Conservation (phyloP, 1,284 basidiomycete species). For the Omphalotus olearius region DNA sequence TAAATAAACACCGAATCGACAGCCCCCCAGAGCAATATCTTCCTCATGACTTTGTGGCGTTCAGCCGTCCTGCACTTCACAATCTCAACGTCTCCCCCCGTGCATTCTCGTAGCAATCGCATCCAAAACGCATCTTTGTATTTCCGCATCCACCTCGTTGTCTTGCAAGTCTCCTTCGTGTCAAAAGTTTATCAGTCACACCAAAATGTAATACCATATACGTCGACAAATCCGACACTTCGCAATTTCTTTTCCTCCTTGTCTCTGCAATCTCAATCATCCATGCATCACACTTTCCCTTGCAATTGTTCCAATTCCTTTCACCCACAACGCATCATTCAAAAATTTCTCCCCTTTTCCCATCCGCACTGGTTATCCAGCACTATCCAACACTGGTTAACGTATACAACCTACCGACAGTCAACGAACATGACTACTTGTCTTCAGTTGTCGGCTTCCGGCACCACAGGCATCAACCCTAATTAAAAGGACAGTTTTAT, state of each 20-base stretch:
- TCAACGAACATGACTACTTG: background rate
- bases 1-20: constrained; percentile 67
- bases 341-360: background rate
- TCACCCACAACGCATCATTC: constrained; percentile 24
- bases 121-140: constrained; percentile 15
- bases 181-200: constrained; percentile 36
- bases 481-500: constrained; percentile 34
- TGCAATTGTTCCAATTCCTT: constrained; percentile 46
- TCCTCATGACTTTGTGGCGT: constrained; percentile 73
- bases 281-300: constrained; percentile 73
- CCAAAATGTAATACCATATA: constrained; percentile 80
- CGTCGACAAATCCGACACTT: constrained; percentile 51
- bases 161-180: constrained; percentile 25
- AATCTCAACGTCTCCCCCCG: constrained; percentile 57
- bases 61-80: constrained; percentile 70
- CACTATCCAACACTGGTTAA: constrained; percentile 4
- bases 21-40: constrained; percentile 68
- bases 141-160: constrained; percentile 19
- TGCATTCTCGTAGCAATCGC: constrained; percentile 49
- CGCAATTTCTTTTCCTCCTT: constrained; percentile 46
- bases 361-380: constrained; percentile 17
- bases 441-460: constrained; percentile 24
- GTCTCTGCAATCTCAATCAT: constrained; percentile 63
- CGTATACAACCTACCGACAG: constrained; percentile 4
- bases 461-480: background rate